Base-by-base conservation (phyloP, 2,329 filamentous ascomycete species). In the Diplodia scrobiculata region DNA sequence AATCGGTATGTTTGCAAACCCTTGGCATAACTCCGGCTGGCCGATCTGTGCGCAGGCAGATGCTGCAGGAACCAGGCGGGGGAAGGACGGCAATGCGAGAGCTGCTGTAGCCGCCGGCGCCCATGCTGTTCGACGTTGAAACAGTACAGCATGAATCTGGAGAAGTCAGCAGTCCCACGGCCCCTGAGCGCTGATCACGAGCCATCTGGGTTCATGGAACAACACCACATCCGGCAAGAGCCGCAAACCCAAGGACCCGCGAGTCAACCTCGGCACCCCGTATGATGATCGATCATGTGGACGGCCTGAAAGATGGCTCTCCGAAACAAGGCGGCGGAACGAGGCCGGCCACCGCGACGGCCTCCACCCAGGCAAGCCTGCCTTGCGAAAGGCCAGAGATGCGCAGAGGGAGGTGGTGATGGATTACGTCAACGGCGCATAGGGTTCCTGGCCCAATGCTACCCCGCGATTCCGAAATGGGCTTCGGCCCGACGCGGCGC, bases 371-470 rank as follows among this genome's bases (percentile, higher is more conserved):
- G 19, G 6, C 38, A 7, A 27, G 5, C 14, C 29, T 27, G 45
- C 29, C 21, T 36, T 17, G n/a, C 27, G 5, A 13, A 41, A 19
- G 41, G 36, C n/a, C 11, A 17, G n/a, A 48, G 13, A 38, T 29
- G 27, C 21, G 25, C 6, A 60, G 58, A n/a, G 1, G 45, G 58
- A 62, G 27, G 41, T 62, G 58, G 58, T 62, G 58, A 62, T 62
- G 58, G 58, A 38, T 62, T 50, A 62, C 58, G 58, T 62, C 58
- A 62, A 62, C 19, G 58, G 58, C 58, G 58, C 27, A 3, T 2
- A 21, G 27, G 21, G 58, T 50, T 50, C 58, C 45, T 62, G 25
- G 58, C 11, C 27, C 14, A 21, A 50, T 36, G 45, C 58, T 50
- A 62, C 58, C 58, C 58, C 58, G 58, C 58, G 29, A 62, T 10